Evolutionary conservation across 495 filamentous ascomycete species (phyloP).

Genomic region (Podospora didyma): DNA sequence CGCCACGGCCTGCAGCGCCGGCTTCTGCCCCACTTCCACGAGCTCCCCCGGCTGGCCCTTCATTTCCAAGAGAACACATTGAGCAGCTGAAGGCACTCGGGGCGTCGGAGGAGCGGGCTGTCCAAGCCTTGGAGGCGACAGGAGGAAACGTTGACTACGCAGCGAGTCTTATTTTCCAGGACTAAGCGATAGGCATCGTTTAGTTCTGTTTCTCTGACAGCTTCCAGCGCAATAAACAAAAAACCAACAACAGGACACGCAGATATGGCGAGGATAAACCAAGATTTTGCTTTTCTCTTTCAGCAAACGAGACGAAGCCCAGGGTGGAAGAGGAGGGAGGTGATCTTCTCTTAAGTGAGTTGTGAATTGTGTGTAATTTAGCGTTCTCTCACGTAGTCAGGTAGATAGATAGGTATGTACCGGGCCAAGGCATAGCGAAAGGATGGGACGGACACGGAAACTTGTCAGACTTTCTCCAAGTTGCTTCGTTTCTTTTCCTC

Average conservation of each 20-base stretch:
- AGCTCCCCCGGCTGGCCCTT: constrained; percentile 13
- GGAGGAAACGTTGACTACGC: constrained; percentile 84
- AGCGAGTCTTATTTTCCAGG: constrained; percentile 73
- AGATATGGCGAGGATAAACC: no score
- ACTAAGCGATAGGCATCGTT: not conserved
- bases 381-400: no score
- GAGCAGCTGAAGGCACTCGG: constrained; percentile 75
- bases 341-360: no score
- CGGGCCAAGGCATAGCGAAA: not conserved
- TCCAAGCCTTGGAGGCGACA: constrained; percentile 75
- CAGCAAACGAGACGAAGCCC: no score
- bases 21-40: constrained; percentile 4
- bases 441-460: not conserved
- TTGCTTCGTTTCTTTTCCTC: no score
- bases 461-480: no score
- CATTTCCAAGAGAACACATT: constrained; percentile 59
- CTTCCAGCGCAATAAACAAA: no score
- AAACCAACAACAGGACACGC: no score
- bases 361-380: no score
- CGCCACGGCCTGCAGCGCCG: constrained; percentile 32
- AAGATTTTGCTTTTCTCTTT: no score
- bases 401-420: not conserved
- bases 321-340: no score
- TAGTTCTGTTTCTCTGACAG: no score
- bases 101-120: constrained; percentile 70